A percentile compares a stretch with the other conserved stretches of the same genome.
These are phyloP conservation scores for Colletotrichum graminicola DNA, from an alignment of 2,329 filamentous ascomycete species.

Conservation along the genomic window DNA sequence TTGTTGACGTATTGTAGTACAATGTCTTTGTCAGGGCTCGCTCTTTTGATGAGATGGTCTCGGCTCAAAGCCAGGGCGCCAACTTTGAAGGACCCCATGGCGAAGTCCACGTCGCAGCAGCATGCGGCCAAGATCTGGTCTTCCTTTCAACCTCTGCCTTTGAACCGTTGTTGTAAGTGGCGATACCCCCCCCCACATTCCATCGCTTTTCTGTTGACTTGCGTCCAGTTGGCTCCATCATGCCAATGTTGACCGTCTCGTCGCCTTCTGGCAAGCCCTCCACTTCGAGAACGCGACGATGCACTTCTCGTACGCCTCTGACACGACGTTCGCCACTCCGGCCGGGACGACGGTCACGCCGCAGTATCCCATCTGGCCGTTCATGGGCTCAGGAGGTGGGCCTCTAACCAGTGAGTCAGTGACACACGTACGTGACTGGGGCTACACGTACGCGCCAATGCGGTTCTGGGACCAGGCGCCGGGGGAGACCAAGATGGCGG, in stretches of 20 bases:
- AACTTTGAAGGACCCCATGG: slow-evolving; percentile 62
- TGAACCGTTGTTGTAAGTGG: slow-evolving; percentile 61
- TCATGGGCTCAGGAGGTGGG: slow-evolving; percentile 54
- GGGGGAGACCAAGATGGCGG: slow-evolving; percentile 69
- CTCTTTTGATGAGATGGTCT: slow-evolving; percentile 57
- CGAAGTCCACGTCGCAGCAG: slow-evolving; percentile 55
- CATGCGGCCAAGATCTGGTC: slow-evolving; percentile 52
- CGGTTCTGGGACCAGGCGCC: slow-evolving; percentile 65
- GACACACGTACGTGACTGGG: slow-evolving; percentile 50
- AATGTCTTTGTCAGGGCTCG: slow-evolving; percentile 55
- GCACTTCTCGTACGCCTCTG: slow-evolving; percentile 50
- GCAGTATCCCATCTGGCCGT: slow-evolving; percentile 63
- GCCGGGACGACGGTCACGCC: slow-evolving; percentile 55
- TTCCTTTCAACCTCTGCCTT: slow-evolving; percentile 58
- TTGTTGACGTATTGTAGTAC: slow-evolving; percentile 51
- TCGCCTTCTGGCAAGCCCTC: slow-evolving; percentile 66
- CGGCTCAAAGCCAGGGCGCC: slow-evolving; percentile 51
- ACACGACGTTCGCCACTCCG: slow-evolving; percentile 57
- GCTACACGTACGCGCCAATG: slow-evolving; percentile 58
- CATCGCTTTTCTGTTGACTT: slow-evolving; percentile 10
- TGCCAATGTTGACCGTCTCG: slow-evolving; percentile 73
- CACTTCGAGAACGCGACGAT: slow-evolving; percentile 54
- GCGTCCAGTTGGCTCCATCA: slow-evolving; percentile 61
- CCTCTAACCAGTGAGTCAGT: slow-evolving; percentile 59
- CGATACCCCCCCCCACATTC: slow-evolving; percentile 22